Conservation (phyloP, 164 flowering plant species). For the Piper longum region DNA sequence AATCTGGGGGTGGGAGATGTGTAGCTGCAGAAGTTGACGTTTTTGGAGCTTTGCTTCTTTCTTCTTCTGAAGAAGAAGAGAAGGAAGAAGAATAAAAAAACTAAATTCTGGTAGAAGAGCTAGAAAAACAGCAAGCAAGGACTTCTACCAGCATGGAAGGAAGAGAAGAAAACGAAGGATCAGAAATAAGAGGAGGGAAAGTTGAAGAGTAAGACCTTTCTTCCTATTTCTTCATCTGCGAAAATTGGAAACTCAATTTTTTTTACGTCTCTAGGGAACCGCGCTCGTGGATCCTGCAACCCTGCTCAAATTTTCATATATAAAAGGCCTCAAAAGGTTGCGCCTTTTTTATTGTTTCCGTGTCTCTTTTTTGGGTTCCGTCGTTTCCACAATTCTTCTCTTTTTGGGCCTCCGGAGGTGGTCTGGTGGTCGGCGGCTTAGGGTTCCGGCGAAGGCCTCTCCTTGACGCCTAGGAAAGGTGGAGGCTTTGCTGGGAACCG, state of each 20-base stretch:
- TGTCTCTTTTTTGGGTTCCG: too few relatives aligned
- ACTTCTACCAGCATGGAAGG: background rate
- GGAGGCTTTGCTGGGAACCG: background rate
- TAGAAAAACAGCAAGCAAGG: background rate
- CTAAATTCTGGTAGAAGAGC: slow-evolving; percentile 1
- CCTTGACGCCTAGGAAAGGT: background rate
- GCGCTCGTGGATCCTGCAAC: background rate
- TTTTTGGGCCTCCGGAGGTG: background rate
- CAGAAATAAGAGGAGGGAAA: background rate
- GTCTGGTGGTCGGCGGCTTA: background rate
- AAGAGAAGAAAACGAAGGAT: background rate
- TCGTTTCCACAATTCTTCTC: too few relatives aligned
- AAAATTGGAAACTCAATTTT: background rate
- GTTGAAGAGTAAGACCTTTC: too few relatives aligned
- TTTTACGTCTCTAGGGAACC: background rate
- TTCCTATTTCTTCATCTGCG: background rate
- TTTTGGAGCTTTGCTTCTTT: slow-evolving; percentile 2
- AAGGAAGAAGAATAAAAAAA: too few relatives aligned
- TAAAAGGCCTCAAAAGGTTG: background rate
- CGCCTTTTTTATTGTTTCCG: background rate
- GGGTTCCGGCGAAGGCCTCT: background rate
- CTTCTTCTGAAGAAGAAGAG: background rate
- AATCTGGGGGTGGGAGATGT: background rate
- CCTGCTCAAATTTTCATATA: background rate
- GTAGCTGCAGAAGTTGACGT: background rate